Percentiles rank a stretch among this genome's conserved stretches.
Evolutionary conservation across 2,329 filamentous ascomycete species (phyloP).

Genomic region (Aureobasidium musti): DNA sequence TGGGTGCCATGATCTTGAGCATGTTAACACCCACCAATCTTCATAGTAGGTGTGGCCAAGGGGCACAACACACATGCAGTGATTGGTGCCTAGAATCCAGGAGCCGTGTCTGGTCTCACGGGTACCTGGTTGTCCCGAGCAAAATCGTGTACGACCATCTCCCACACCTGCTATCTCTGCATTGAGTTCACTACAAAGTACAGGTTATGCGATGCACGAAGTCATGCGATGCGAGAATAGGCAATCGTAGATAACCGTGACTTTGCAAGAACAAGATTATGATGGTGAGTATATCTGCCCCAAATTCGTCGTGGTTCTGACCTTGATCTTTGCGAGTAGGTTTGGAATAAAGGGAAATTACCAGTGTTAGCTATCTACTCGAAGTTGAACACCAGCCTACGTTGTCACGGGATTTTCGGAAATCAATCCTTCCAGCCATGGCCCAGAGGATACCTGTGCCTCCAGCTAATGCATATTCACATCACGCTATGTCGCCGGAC

Average conservation of each 20-base stretch:
- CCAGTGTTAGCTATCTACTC: background rate
- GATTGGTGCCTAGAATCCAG: background rate
- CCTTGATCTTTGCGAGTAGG: background rate
- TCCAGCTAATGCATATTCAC: background rate
- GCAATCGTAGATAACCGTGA: background rate
- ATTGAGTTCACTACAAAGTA: background rate
- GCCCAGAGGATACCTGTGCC: background rate
- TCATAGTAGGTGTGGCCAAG: background rate
- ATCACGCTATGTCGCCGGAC: background rate
- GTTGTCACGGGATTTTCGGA: background rate
- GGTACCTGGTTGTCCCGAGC: constrained; percentile 1
- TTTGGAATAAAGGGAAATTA: background rate
- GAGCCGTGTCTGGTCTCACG: background rate
- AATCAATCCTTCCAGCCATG: background rate
- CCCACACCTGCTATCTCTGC: background rate
- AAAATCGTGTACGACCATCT: background rate
- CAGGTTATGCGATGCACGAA: background rate
- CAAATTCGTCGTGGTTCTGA: background rate
- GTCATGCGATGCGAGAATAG: constrained; percentile 5
- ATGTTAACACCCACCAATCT: background rate
- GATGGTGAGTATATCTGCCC: background rate
- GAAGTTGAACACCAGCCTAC: background rate
- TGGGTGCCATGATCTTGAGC: background rate
- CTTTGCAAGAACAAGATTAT: background rate
- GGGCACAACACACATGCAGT: background rate